These are phyloP conservation scores for Boeremia lycopersici DNA, from an alignment of 2,329 filamentous ascomycete species.

Conservation along the genomic window DNA sequence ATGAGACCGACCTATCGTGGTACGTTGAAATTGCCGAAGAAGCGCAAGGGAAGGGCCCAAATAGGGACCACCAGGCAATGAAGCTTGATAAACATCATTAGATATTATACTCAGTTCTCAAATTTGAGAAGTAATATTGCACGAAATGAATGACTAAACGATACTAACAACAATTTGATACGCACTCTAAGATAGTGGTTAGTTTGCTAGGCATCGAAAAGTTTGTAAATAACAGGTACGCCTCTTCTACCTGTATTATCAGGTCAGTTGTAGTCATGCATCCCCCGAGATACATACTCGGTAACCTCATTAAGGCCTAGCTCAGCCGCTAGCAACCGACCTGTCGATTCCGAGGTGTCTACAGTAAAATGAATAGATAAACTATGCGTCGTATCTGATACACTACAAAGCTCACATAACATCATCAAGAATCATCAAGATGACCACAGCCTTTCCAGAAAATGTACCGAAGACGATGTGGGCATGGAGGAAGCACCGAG, in stretches of 20 bases:
- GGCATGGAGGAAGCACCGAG: conserved; percentile 30
- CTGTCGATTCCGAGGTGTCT: neutral
- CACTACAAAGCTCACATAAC: neutral
- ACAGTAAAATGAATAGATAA: neutral
- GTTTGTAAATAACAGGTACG: neutral
- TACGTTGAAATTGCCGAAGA: conserved; percentile 32
- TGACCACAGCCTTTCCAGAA: neutral
- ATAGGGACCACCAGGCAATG: conserved; percentile 2
- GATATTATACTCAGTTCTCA: neutral
- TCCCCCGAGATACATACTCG: neutral
- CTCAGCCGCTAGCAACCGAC: neutral
- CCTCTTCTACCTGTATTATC: neutral
- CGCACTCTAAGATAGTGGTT: too few species aligned
- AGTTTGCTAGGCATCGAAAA: neutral
- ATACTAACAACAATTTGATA: too few species aligned
- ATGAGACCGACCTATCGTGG: conserved; percentile 36
- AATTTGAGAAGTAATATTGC: neutral
- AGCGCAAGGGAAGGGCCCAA: conserved; percentile 25
- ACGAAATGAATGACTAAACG: neutral
- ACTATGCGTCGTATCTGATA: neutral
- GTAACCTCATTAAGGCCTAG: neutral
- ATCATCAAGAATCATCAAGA: too few species aligned
- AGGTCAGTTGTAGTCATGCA: neutral
- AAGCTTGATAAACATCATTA: conserved; percentile 10
- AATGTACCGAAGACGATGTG: conserved; percentile 21